phyloP scores from a whole-genome alignment of 2,329 filamentous ascomycete species.

The Fusarium tanahbumbuense region DNA sequence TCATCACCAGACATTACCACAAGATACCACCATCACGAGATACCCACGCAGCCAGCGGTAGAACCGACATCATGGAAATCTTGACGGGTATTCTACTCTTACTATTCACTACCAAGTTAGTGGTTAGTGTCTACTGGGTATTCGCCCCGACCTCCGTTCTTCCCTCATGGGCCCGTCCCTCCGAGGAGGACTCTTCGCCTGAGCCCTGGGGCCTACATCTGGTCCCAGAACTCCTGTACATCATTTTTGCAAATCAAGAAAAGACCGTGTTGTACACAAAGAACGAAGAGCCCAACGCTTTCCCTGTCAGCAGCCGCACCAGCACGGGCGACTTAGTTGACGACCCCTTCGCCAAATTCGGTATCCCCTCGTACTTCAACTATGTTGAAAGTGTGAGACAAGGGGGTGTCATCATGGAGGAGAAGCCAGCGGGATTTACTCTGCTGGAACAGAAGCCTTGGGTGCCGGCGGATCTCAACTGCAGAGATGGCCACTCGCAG shows the following conservation, averaged over 20 bases:
- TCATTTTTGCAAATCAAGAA: background rate
- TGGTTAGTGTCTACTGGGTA: background rate
- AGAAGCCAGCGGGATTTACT: conserved; percentile 5
- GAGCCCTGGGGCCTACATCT: background rate
- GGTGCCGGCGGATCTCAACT: background rate
- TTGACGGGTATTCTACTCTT: background rate
- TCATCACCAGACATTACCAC: background rate
- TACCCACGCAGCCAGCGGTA: background rate
- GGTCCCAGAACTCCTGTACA: background rate
- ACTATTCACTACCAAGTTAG: background rate
- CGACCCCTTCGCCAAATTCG: background rate
- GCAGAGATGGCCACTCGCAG: background rate
- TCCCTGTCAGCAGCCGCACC: background rate
- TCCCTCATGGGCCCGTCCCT: background rate
- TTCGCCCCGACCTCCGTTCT: background rate
- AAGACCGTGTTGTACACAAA: background rate
- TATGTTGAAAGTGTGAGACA: background rate
- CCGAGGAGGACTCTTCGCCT: background rate
- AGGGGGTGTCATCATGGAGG: background rate
- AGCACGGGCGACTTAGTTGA: background rate
- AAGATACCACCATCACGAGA: background rate
- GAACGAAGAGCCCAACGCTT: background rate
- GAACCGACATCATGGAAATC: background rate
- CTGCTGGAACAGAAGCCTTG: background rate
- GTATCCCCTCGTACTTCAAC: background rate